Percentiles rank a stretch among this genome's conserved stretches.
Evolutionary conservation across 2,329 filamentous ascomycete genomes (phyloP).

Genomic region (Verticillium dahliae): DNA sequence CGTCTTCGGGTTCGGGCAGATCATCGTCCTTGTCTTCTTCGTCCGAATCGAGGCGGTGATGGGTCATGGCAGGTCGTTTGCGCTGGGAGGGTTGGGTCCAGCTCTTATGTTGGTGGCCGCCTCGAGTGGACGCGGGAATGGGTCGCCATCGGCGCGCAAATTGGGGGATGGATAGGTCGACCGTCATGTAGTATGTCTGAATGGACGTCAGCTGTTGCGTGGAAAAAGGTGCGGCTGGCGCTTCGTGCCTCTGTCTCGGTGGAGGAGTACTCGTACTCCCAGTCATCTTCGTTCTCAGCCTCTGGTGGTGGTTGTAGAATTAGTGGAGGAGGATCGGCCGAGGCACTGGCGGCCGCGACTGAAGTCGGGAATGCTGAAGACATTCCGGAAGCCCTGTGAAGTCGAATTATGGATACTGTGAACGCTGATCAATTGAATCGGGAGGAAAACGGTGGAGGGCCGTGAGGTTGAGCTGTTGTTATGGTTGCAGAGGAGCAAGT

Average conservation of each 20-base stretch:
- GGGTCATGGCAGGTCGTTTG: slow-evolving; percentile 10
- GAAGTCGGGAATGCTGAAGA: not conserved
- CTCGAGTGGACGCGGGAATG: slow-evolving; percentile 22
- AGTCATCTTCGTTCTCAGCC: slow-evolving; percentile 50
- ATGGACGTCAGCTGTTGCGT: not conserved
- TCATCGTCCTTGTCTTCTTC: slow-evolving; percentile 18
- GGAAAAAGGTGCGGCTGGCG: not conserved
- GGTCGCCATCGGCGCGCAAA: slow-evolving; percentile 33
- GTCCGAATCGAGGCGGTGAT: slow-evolving; percentile 12
- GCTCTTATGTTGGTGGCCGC: slow-evolving; percentile 39
- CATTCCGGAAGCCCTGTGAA: not conserved
- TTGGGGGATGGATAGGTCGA: slow-evolving; percentile 56
- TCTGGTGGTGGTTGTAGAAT: slow-evolving; percentile 4
- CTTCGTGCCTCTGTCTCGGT: slow-evolving; percentile 55
- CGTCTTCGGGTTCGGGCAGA: slow-evolving; percentile 13
- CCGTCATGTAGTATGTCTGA: slow-evolving; percentile 57
- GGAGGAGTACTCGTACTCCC: slow-evolving; percentile 61
- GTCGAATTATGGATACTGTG: too few relatives aligned
- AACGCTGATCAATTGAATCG: not conserved
- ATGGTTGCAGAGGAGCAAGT: too few relatives aligned
- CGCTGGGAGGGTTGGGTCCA: slow-evolving; percentile 25
- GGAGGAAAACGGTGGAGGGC: not conserved
- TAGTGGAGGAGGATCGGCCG: slow-evolving; percentile 3
- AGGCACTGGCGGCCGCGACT: slow-evolving; percentile 4
- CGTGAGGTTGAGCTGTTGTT: too few relatives aligned